Conservation (phyloP, 306 rosid species). For the Delonix regia region DNA sequence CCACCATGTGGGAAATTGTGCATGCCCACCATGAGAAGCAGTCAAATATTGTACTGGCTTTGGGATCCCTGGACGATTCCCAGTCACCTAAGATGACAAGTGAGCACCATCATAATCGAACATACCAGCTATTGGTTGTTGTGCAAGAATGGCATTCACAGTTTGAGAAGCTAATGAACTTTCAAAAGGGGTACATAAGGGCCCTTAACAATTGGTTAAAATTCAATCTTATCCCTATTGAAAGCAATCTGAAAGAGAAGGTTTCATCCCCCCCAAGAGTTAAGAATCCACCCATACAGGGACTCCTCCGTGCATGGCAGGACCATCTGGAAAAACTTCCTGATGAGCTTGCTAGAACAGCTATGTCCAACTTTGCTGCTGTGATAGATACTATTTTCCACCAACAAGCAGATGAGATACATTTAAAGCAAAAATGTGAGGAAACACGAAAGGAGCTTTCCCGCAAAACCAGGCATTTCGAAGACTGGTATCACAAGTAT, state of each 20-base stretch:
- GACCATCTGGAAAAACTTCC: constrained; percentile 65
- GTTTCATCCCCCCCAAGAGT: constrained; percentile 69
- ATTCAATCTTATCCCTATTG: constrained; percentile 67
- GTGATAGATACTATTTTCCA: constrained; percentile 46
- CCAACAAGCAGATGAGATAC: constrained; percentile 59
- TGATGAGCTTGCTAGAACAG: constrained; percentile 52
- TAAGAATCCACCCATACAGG: constrained; percentile 52
- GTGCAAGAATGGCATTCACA: constrained; percentile 62
- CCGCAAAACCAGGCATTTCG: constrained; percentile 52
- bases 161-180: constrained; percentile 49
- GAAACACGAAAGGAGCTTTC: constrained; percentile 58
- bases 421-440: constrained; percentile 54
- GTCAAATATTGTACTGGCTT: constrained; percentile 24
- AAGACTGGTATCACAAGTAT: constrained; percentile 62
- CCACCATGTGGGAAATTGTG: constrained; percentile 62
- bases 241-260: constrained; percentile 65
- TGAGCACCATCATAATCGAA: constrained; percentile 65
- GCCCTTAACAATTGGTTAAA: constrained; percentile 62
- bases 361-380: constrained; percentile 61
- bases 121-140: constrained; percentile 51
- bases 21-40: constrained; percentile 51
- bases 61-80: constrained; percentile 47
- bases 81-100: constrained; percentile 64
- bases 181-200: constrained; percentile 58
- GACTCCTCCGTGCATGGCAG: constrained; percentile 58